These are phyloP conservation scores for Phytophthora brassicae DNA, from an alignment of 352 stramenopile genomes.

Conservation along the genomic window DNA sequence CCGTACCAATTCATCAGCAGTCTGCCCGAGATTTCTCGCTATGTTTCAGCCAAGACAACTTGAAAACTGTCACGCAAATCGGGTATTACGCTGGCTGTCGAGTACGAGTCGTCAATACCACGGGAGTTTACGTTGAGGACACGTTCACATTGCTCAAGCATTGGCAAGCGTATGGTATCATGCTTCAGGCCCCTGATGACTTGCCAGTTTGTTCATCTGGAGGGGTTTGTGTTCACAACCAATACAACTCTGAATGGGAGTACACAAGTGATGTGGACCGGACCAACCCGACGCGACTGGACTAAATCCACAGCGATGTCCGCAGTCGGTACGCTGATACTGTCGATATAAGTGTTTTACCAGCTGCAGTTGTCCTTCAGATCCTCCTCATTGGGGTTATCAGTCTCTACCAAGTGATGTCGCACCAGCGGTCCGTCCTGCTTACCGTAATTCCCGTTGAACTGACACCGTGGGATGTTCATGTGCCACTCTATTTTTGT, in stretches of 20 bases:
- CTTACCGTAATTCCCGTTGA: too few relatives aligned
- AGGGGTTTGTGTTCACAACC: slow-evolving; percentile 13
- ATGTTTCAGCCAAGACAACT: slow-evolving; percentile 5
- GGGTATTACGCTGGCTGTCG: slow-evolving; percentile 15
- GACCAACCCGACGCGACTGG: slow-evolving; percentile 4
- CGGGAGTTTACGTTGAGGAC: slow-evolving; percentile 4
- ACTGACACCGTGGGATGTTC: too few relatives aligned
- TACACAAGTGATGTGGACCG: neutral
- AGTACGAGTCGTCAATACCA: slow-evolving; percentile 8
- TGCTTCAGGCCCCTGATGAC: slow-evolving; percentile 12
- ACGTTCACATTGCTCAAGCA: slow-evolving; percentile 3
- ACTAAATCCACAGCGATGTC: slow-evolving; percentile 11
- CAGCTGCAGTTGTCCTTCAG: neutral
- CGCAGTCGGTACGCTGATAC: slow-evolving; percentile 7
- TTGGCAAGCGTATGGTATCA: slow-evolving; percentile 12
- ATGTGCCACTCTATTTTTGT: too few relatives aligned
- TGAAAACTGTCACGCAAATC: slow-evolving; percentile 17
- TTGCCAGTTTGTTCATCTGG: slow-evolving; percentile 5
- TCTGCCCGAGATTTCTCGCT: slow-evolving; percentile 7
- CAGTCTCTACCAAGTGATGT: slow-evolving; percentile 24
- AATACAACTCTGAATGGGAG: slow-evolving; percentile 16
- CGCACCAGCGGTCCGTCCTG: slow-evolving; percentile 6
- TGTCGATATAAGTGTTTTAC: neutral
- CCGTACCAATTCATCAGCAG: slow-evolving; percentile 14
- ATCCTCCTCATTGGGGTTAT: slow-evolving; percentile 13